Evolutionary conservation across 306 rosid genomes (phyloP).

Genomic region (Sechiopsis laciniata): DNA sequence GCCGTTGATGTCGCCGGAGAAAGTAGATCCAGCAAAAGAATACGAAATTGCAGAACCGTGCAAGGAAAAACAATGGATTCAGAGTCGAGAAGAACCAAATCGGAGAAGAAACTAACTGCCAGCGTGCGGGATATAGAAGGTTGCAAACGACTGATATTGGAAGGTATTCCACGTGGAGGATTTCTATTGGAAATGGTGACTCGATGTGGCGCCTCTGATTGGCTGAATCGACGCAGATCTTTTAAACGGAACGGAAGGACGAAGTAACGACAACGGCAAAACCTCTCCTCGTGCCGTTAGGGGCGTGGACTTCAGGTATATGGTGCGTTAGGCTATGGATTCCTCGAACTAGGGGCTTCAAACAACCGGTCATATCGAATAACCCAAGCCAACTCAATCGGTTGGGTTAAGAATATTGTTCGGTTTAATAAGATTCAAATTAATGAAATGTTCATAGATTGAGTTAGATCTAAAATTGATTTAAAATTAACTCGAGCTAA

Average conservation of each 20-base stretch:
- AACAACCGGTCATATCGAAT: too few relatives aligned
- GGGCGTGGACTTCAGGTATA: too few relatives aligned
- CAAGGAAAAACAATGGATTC: not conserved
- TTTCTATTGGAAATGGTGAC: conserved; percentile 36
- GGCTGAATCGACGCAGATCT: conserved; percentile 49
- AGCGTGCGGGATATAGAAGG: conserved; percentile 16
- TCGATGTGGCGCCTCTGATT: conserved; percentile 34
- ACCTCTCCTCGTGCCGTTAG: not conserved
- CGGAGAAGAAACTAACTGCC: conserved; percentile 19
- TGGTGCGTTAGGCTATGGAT: too few relatives aligned
- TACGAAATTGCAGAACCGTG: not conserved
- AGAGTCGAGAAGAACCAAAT: not conserved
- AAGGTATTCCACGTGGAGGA: conserved; percentile 51
- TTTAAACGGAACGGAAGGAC: conserved; percentile 7
- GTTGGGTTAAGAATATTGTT: too few relatives aligned
- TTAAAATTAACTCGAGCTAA: too few relatives aligned
- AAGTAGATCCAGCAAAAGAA: conserved; percentile 26
- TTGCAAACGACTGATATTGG: conserved; percentile 29
- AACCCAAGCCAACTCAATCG: too few relatives aligned
- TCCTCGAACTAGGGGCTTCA: too few relatives aligned
- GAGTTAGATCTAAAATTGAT: too few relatives aligned
- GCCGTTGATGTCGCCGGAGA: conserved; percentile 32
- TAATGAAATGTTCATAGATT: too few relatives aligned
- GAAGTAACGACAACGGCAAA: not conserved
- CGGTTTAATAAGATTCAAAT: too few relatives aligned